These are phyloP conservation scores for Sporothrix luriei DNA, from an alignment of 2,329 filamentous ascomycete genomes.

Conservation along the genomic window DNA sequence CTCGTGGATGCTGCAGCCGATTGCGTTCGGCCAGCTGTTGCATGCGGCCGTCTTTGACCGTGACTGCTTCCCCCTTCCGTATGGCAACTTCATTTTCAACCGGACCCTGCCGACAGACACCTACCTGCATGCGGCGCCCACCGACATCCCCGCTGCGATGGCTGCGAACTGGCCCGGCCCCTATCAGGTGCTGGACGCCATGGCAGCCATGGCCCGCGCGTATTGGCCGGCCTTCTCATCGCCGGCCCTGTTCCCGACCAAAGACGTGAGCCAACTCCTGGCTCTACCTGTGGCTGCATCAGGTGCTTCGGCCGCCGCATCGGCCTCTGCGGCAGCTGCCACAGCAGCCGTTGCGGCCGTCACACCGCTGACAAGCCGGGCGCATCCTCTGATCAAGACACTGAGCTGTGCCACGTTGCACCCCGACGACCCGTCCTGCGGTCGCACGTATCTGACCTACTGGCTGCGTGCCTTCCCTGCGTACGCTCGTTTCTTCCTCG, in stretches of 20 bases:
- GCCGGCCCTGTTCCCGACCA: constrained; percentile 80
- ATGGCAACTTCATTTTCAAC: constrained; percentile 62
- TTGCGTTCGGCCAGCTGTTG: constrained; percentile 74
- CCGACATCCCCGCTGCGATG: constrained; percentile 61
- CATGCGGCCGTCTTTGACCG: constrained; percentile 77
- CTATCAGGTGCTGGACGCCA: constrained; percentile 75
- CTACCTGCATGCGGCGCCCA: constrained; percentile 75
- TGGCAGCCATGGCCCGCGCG: constrained; percentile 78
- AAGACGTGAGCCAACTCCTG: constrained; percentile 57
- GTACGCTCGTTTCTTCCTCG: constrained; percentile 74
- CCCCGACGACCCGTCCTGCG: constrained; percentile 82
- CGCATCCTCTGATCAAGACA: constrained; percentile 81
- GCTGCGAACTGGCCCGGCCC: constrained; percentile 71
- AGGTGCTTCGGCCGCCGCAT: constrained; percentile 55
- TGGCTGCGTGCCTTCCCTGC: constrained; percentile 81
- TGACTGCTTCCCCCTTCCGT: constrained; percentile 65
- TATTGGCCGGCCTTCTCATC: constrained; percentile 87
- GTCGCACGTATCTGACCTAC: constrained; percentile 83
- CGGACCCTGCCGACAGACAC: constrained; percentile 62
- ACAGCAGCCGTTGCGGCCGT: constrained; percentile 68
- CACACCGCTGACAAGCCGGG: constrained; percentile 75
- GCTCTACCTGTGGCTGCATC: constrained; percentile 76
- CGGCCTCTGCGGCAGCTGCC: constrained; percentile 48
- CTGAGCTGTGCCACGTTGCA: constrained; percentile 90
- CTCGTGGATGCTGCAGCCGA: constrained; percentile 77